Conservation (phyloP, 352 stramenopile genomes). For the Phytophthora litchii region DNA sequence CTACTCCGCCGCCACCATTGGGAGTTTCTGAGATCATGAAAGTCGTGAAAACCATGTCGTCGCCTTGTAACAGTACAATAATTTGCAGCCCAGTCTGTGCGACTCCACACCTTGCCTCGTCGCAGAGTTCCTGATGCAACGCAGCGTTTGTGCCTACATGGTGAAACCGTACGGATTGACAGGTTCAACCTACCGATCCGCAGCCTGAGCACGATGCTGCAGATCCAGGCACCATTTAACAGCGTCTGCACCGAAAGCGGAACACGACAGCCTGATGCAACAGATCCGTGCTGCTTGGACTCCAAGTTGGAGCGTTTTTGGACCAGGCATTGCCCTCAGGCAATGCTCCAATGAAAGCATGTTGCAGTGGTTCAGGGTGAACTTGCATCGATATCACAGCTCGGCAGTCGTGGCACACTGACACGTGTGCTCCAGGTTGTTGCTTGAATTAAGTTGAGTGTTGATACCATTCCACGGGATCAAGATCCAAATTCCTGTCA, state of each 20-base stretch:
- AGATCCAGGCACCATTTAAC: slow-evolving; percentile 16
- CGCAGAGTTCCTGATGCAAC: slow-evolving; percentile 9
- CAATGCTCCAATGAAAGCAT: no score
- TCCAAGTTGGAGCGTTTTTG: background rate
- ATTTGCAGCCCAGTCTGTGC: slow-evolving; percentile 13
- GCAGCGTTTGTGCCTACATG: slow-evolving; percentile 17
- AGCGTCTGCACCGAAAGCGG: background rate
- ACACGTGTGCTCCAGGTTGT: no score
- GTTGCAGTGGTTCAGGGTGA: slow-evolving; percentile 11
- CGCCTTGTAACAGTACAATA: slow-evolving; percentile 30
- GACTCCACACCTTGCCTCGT: slow-evolving; percentile 17
- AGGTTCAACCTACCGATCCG: slow-evolving; percentile 7
- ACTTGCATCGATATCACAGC: slow-evolving; percentile 6
- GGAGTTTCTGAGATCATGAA: slow-evolving; percentile 24
- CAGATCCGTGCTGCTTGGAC: slow-evolving; percentile 9
- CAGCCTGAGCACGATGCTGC: slow-evolving; percentile 9
- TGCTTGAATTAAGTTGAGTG: background rate
- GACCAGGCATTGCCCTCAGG: slow-evolving; percentile 2
- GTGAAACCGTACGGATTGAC: slow-evolving; percentile 15
- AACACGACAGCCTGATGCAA: slow-evolving; percentile 10
- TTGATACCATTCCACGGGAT: background rate
- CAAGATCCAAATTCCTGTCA: background rate
- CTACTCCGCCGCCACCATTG: slow-evolving; percentile 20
- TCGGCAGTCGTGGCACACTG: no score
- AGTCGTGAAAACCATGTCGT: slow-evolving; percentile 26